Base-by-base conservation (phyloP, 2,329 filamentous ascomycete species). In the Tolypocladium album region DNA sequence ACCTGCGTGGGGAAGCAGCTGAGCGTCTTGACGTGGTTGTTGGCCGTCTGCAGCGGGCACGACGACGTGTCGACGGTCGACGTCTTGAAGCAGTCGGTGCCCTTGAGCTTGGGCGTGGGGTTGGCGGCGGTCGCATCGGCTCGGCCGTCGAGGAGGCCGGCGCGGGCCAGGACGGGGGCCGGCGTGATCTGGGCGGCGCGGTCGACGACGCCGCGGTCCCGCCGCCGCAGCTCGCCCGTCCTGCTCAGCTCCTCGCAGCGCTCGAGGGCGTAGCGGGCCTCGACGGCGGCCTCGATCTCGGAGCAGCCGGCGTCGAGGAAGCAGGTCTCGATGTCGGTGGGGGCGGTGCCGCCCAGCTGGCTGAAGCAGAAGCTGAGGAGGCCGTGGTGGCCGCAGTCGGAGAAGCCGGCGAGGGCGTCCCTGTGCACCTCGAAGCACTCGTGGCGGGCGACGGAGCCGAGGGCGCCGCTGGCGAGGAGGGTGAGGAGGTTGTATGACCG, bases 281-380 rank as follows among this genome's bases (percentile, higher is more conserved):
- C 70, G 52, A 62, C 42, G 42, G 62, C 56, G 47, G 75, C 72
- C 39, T 71, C 65, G 57, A 61, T 60, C 47, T 60, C 55, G 39
- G 69, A 67, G 70, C 75, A 78, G 64, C 73, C 75, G 58, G 72
- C 69, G 38, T 64, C 59, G 56, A 64, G 53, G 66, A 73, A 72
- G 69, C 75, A 78, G 36, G 63, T 62, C 64, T 76, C 70, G 60
- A 83, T 61, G 56, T 75, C 71, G 22, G 61, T 58, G 17, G 67
- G 57, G 55, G 67, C 65, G 60, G 72, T 64, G 63, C 68, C 62
- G 58, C 72, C 62, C 38, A 74, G 70, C 40, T 67, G 63, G 12
- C 66, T 61, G 57, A 83, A 71, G 68, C 80, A 83, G 65, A 71
- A 61, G 58, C 70, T 67, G 63, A 82, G 71, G 45, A 74, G 71